Base-by-base conservation (phyloP, 176 grass and related monocot genomes). In the Cymbopogon citratus region DNA sequence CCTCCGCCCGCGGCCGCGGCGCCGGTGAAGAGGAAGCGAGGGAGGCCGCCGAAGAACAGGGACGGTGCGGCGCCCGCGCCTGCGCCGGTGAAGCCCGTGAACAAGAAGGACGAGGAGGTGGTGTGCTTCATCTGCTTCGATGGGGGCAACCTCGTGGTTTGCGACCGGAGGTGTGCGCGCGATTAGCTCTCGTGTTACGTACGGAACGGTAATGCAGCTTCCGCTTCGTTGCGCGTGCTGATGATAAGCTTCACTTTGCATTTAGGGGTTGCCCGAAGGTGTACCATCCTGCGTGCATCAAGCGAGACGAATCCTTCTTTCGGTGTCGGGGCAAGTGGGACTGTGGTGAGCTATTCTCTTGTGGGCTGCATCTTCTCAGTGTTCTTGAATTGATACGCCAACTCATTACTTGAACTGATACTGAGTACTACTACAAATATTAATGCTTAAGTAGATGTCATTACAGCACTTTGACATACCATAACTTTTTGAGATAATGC, bases 51-150 rank as follows among this genome's bases (percentile, higher is more conserved):
- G 38, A 99, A 96, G 91, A 85, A 71, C 71, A 85, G 83, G 73
- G 87, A 88, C 16, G 89, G 63, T 1, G 84, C 27, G n/a, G 77
- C 39, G 5, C 27, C 76, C 0, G 44, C 1, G 69, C 36, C 78
- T 1, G 60, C 83, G 73, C 57, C 46, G 3, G 66, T 31, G 27
- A 90, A 77, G 78, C 78, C 74, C 1, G 80, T 52, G 63, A 87
- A 23, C 80, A 87, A 79, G 79, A 88, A 79, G 71, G 89, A 97
- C 5, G 93, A 96, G 82, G 97, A 99, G 85, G 81, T 93, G 1
- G 97, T 99, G 19, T 99, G 97, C 74, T 99, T 99, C 80, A 99
- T 99, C 29, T 99, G 97, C 77, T 99, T 99, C 38, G 97, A 99
- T 9, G 97, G 97, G 54, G 97, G 97, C 28, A 79, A 91, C 85